Evolutionary conservation across 1,139 yeast species (phyloP), one percentile per base, ranked within the genome.

Genomic region (Sugiyamaella xylanicola): DNA sequence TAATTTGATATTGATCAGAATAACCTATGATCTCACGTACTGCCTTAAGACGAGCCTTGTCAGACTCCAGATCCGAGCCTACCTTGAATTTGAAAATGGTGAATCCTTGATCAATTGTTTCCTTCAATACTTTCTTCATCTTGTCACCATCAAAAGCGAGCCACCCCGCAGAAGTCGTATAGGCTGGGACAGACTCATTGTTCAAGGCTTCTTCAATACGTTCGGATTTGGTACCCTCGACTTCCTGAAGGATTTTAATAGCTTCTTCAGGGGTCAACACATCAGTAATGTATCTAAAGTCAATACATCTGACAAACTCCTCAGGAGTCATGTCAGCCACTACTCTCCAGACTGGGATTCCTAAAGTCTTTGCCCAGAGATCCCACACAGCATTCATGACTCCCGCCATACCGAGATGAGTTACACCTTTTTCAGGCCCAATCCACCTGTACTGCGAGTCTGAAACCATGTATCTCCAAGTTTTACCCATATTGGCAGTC

Each of bases 141-240:
- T 72, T 72, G 15, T 74, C 76, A 17, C 72, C 77, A 36, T 65
- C 59, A 56, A 69, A 73, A 4, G 74, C 76, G 19, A 73, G 64
- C 77, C 77, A 73, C 20, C 77, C 77, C 13, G 77, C 76, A 50
- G 74, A 65, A 16, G 77, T 73, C 25, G 77, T 73, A 56, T 73
- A 73, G 5, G 75, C 74, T 1, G 76, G 77, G 11, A 73, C 77
- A 0, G 76, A 75, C 3, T 54, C 59, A 56, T 68, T 66, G 20
- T 61, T 60, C 15, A 61, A 39, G 1, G 74, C 77, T 37, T 72
- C 74, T 29, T 66, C 47, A n/a, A 73, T 45, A 37, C 74, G 58
- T 21, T 61, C 62, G 13, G 62, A 64, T 58, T 72, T 73, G 3
- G 70, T 72, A 1, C 17, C 46, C 17, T 67, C 58, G 11, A 68